Base-by-base conservation (phyloP, 805 yeast genomes). In the Metschnikowia shivogae region DNA sequence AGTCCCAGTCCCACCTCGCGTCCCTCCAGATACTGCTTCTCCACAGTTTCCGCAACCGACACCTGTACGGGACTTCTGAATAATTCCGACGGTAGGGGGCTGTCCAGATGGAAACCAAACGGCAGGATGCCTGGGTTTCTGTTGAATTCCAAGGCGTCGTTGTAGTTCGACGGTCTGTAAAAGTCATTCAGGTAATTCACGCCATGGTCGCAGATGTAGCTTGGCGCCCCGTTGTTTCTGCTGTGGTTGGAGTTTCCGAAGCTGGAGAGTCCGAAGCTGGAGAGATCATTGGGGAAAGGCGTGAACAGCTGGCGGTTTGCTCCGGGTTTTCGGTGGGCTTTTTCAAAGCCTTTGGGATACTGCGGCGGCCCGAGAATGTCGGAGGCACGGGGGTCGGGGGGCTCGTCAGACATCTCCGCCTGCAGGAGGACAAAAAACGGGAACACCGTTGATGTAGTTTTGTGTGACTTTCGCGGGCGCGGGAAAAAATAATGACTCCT, bases 401-500 rank as follows among this genome's bases (percentile, higher is more conserved):
- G 13, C 6, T 12, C 32, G 32, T 29, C 32, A 29, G 13, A 11
- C 32, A 29, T 29, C 13, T 36, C 14, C 28, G 39, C 39, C 27
- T 20, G 32, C 39, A 11, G 39, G 26, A 5, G 13, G 39, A 11
- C 13, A 29, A 29, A 13, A 29, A 29, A 12, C 2, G 32, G 7
- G 32, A 3, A 29, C 13, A n/a, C 10, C n/a, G 19, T 17, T 27
- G 19, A 36, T n/a, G 39, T 22, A 28, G 42, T 32, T 43, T 36
- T 36, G 42, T 43, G 45, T 26, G 27, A 31, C 45, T 37, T 43
- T 43, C 13, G 9, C 7, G 26, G 7, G 31, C 31, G 36, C 22
- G 34, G 34, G 22, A 22, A 32, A 43, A 43, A 43, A 38, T 29
- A 43, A 28, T 43, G 46, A 43, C 46, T 43, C 46, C 46, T 26